Percentiles rank a stretch among this genome's conserved stretches.
Evolutionary conservation across 768 basidiomycete genomes (phyloP).

Genomic region (Phlebiopsis flavidoalba): DNA sequence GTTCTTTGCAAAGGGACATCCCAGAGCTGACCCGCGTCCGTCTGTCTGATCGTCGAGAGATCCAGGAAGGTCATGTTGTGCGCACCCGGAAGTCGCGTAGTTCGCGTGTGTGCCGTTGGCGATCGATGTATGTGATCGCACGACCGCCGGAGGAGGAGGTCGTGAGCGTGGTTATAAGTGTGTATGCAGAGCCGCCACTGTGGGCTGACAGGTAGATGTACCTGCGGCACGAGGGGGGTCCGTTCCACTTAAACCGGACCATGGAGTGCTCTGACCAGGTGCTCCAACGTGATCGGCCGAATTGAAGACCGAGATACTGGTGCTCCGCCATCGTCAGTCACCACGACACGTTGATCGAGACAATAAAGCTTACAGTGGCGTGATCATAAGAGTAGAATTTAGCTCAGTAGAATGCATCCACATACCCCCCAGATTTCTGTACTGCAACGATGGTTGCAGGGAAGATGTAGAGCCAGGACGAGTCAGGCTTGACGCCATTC

Average conservation of each 20-base stretch:
- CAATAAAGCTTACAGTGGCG: constrained; percentile 11
- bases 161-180: constrained; percentile 18
- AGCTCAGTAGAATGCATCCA: constrained; percentile 29
- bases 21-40: constrained; percentile 23
- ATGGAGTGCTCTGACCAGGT: constrained; percentile 32
- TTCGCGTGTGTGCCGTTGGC: constrained; percentile 25
- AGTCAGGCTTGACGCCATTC: constrained; percentile 18
- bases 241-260: constrained; percentile 31
- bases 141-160: constrained; percentile 11
- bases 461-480: constrained; percentile 17
- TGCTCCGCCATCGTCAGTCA: background rate
- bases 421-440: constrained; percentile 21
- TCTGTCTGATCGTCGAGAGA: constrained; percentile 23
- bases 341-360: background rate
- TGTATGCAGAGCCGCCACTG: constrained; percentile 23
- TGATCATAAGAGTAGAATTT: constrained; percentile 28
- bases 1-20: constrained; percentile 24
- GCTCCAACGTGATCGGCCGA: constrained; percentile 29
- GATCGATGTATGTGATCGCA: constrained; percentile 24
- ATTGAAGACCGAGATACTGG: constrained; percentile 20
- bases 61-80: constrained; percentile 21
- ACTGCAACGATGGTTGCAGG: constrained; percentile 28
- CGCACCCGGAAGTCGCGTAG: constrained; percentile 21
- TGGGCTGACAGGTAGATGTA: constrained; percentile 28
- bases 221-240: constrained; percentile 17